phyloP scores from a whole-genome alignment of 176 grass and related monocot genomes.

The Alloteropsis semialata region DNA sequence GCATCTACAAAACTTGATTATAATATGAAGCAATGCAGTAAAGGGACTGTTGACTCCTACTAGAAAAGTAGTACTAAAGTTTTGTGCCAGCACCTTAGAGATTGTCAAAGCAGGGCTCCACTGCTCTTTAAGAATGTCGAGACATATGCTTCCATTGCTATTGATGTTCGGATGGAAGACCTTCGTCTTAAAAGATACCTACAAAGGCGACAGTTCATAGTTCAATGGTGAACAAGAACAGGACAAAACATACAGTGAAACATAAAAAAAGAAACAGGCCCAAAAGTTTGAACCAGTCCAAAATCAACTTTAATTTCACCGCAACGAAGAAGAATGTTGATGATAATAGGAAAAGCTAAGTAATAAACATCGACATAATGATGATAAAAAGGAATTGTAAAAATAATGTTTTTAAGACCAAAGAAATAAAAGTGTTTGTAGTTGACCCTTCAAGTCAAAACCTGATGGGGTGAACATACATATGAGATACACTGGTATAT shows the following conservation, averaged over 20 bases:
- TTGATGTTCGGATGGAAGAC: constrained; percentile 66
- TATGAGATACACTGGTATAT: not conserved
- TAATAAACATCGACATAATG: not conserved
- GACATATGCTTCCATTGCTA: constrained; percentile 64
- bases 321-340: not conserved
- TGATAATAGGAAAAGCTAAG: not conserved
- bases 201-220: not conserved
- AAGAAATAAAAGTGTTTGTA: not conserved
- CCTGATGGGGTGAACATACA: not conserved
- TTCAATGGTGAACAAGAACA: not conserved
- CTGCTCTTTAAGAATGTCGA: constrained; percentile 61
- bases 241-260: not conserved
- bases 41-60: not conserved
- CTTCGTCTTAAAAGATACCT: constrained; percentile 66
- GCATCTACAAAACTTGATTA: not conserved
- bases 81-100: constrained; percentile 37
- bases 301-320: not conserved
- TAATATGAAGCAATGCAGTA: not conserved
- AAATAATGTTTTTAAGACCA: not conserved
- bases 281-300: not conserved
- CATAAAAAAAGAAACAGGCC: not conserved
- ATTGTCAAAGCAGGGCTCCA: constrained; percentile 69
- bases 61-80: not conserved
- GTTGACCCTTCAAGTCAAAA: not conserved
- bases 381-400: not conserved